phyloP scores from a whole-genome alignment of 176 grass and related monocot genomes.

The Neostapfia colusana region DNA sequence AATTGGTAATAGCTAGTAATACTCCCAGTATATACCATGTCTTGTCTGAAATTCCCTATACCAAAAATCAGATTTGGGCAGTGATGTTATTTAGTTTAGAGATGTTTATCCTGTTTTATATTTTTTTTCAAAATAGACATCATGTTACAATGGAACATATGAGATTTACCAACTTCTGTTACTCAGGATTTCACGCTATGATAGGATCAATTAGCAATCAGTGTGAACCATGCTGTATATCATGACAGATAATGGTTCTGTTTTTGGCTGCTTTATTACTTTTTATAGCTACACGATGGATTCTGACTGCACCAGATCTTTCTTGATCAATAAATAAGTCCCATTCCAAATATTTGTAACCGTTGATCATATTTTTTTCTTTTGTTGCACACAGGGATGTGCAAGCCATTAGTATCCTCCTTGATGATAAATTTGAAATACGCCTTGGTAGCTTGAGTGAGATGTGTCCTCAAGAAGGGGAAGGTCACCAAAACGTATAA shows the following conservation, averaged over 20 bases:
- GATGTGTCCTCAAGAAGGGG: constrained; percentile 78
- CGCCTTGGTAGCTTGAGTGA: constrained; percentile 79
- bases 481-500: constrained; percentile 80
- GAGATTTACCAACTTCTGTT: not conserved
- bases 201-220: not conserved
- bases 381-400: constrained; percentile 60
- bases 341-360: not conserved
- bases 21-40: not conserved
- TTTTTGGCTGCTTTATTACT: not conserved
- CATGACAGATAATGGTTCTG: not conserved
- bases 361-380: constrained; percentile 26
- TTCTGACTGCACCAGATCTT: not conserved
- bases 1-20: constrained; percentile 30
- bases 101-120: no score
- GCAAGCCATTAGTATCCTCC: constrained; percentile 87
- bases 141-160: not conserved
- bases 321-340: not conserved
- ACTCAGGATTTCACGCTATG: constrained; percentile 6
- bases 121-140: no score
- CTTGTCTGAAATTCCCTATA: not conserved
- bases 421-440: constrained; percentile 97
- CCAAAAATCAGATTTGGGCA: not conserved
- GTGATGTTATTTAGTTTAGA: constrained; percentile 3
- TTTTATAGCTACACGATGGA: not conserved
- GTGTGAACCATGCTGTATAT: not conserved